These are phyloP conservation scores for Alternaria novae-zelandiae DNA, from an alignment of 2,329 filamentous ascomycete genomes.

Conservation along the genomic window DNA sequence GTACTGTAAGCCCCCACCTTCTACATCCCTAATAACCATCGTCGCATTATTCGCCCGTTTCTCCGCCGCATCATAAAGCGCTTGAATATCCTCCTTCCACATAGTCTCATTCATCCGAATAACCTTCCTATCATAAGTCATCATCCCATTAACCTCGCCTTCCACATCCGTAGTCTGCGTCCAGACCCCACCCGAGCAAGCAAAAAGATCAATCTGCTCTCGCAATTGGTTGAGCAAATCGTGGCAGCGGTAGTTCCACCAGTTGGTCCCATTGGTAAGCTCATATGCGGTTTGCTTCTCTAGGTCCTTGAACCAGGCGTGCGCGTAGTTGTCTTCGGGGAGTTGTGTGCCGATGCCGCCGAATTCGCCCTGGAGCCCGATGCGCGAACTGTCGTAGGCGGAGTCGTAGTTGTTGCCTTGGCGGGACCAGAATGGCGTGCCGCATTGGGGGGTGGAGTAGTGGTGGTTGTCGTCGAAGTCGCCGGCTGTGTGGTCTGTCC, in stretches of 20 bases:
- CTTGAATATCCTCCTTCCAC: slow-evolving; percentile 67
- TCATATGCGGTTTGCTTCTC: slow-evolving; percentile 70
- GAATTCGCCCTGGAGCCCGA: slow-evolving; percentile 75
- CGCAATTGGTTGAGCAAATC: slow-evolving; percentile 56
- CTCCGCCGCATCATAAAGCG: slow-evolving; percentile 61
- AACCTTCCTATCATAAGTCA: slow-evolving; percentile 71
- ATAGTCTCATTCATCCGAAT: slow-evolving; percentile 62
- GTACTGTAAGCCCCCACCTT: background rate
- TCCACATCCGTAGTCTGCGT: slow-evolving; percentile 79
- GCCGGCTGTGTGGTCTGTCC: slow-evolving; percentile 71
- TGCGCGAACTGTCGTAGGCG: slow-evolving; percentile 60
- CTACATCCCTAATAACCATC: background rate
- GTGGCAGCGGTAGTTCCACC: slow-evolving; percentile 72
- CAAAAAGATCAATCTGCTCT: slow-evolving; percentile 60
- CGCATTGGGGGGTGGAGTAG: slow-evolving; percentile 74
- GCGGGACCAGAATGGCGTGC: slow-evolving; percentile 70
- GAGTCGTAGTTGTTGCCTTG: slow-evolving; percentile 60
- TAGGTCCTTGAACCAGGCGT: slow-evolving; percentile 68
- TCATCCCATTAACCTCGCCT: slow-evolving; percentile 74
- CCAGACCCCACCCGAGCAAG: slow-evolving; percentile 73
- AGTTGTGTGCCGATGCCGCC: slow-evolving; percentile 72
- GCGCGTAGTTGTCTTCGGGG: slow-evolving; percentile 55
- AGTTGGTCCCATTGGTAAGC: slow-evolving; percentile 62
- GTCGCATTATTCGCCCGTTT: slow-evolving; percentile 8
- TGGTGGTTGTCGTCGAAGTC: slow-evolving; percentile 74